phyloP scores from a whole-genome alignment of 2,329 filamentous ascomycete species.

The Hypoxylon sp. region DNA sequence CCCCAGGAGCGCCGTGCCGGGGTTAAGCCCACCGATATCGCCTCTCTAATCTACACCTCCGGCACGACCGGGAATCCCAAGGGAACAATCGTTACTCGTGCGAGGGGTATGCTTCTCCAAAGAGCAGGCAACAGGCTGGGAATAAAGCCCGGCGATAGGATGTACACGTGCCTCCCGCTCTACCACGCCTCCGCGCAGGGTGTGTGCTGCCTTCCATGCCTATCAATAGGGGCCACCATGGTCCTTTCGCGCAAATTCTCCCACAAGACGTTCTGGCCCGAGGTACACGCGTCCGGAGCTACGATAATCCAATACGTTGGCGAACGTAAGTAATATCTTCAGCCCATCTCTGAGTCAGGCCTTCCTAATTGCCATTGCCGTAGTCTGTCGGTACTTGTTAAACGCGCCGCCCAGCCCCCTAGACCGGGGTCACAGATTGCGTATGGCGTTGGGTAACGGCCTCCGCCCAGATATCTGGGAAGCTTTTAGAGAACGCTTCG shows the following conservation, averaged over 20 bases:
- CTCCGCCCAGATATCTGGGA: conserved; percentile 78
- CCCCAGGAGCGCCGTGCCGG: conserved; percentile 67
- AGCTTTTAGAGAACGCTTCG: conserved; percentile 74
- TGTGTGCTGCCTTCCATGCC: conserved; percentile 66
- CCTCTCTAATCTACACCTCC: conserved; percentile 78
- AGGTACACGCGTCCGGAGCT: conserved; percentile 75
- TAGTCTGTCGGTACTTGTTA: conserved; percentile 77
- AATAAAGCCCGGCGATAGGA: conserved; percentile 65
- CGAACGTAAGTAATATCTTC: conserved; percentile 63
- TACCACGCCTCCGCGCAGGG: conserved; percentile 83
- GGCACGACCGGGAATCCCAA: conserved; percentile 84
- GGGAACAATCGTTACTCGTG: conserved; percentile 72
- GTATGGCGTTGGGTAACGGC: conserved; percentile 75
- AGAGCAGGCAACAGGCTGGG: conserved; percentile 33
- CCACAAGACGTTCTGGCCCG: conserved; percentile 78
- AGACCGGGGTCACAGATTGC: conserved; percentile 71
- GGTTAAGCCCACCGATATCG: conserved; percentile 66
- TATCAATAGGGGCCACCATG: conserved; percentile 64
- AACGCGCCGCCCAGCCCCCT: conserved; percentile 73
- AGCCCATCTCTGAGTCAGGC: background rate
- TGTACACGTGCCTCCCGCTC: conserved; percentile 81
- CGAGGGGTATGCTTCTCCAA: conserved; percentile 50
- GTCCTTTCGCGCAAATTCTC: conserved; percentile 78
- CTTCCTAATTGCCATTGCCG: background rate
- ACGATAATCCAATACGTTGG: conserved; percentile 83